Base-by-base conservation (phyloP, 148 eudicot species). In the Rhododendron kiyosumense region DNA sequence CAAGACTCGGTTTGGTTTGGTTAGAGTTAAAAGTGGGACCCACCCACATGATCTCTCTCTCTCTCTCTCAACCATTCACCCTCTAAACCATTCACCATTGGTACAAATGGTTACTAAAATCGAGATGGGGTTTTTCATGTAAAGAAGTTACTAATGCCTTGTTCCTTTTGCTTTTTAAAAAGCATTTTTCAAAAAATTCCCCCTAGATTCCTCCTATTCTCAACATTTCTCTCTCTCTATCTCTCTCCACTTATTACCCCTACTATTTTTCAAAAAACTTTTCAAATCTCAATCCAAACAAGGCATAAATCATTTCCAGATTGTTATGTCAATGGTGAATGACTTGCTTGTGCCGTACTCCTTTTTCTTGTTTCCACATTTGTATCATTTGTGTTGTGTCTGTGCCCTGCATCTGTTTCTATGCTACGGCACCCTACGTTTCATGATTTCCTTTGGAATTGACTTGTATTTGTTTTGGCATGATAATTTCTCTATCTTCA, bases 291-390 rank as follows among this genome's bases (percentile, higher is more conserved):
- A n/a, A n/a, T n/a, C n/a, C n/a, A n/a, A n/a, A n/a, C n/a, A n/a
- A n/a, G n/a, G n/a, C n/a, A n/a, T n/a, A n/a, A 54, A 69, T 69
- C 17, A 10, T n/a, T 69, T 69, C 28, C 75, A 69, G 18, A 69
- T 13, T 69, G 36, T 28, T 28, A 28, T 12, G 75, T 69, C 6
- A 69, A 79, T 49, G 82, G 28, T 79, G 51, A 28, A 32, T 79
- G 61, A 49, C 61, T 48, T 79, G 82, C 22, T 48, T 32, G 17
- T 78, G 81, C 26, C 54, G 3, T 65, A 65, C 15, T 79, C 8
- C 61, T 48, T 79, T 77, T 48, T 79, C 59, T 48, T 49, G 82
- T 79, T 48, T 79, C 51, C 82, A n/a, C 61, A 5, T 79, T 48
- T 79, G 20, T 14, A 79, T 79, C 61, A 48, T 26, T 46, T n/a